Conservation (phyloP, 108 stramenopile species). For the Fragilariopsis cylindrus region DNA sequence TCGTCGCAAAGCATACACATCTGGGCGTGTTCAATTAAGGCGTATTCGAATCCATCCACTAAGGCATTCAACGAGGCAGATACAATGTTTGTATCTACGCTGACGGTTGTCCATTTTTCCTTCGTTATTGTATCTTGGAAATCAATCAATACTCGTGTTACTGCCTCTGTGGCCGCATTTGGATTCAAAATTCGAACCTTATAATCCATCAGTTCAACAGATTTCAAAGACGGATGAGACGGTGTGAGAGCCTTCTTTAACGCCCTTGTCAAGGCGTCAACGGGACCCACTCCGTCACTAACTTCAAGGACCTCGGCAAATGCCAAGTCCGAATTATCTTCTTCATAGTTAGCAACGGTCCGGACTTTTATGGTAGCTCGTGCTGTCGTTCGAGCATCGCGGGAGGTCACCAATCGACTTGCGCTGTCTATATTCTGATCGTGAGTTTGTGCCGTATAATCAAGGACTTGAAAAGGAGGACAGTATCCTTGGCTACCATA, state of each 20-base stretch:
- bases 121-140: conserved; percentile 44
- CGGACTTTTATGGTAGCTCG: conserved; percentile 91
- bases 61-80: conserved; percentile 90
- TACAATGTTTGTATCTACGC: conserved; percentile 92
- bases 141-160: conserved; percentile 92
- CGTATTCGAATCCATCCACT: conserved; percentile 94
- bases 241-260: conserved; percentile 80
- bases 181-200: conserved; percentile 95
- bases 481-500: conserved; percentile 86
- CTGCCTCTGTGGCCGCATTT: conserved; percentile 81
- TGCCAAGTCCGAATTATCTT: conserved; percentile 33
- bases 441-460: conserved; percentile 85
- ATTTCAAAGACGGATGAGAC: conserved; percentile 66
- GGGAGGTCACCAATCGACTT: conserved; percentile 59
- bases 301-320: conserved; percentile 77
- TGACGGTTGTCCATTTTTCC: conserved; percentile 89
- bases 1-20: conserved; percentile 46
- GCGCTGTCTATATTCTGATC: conserved; percentile 83
- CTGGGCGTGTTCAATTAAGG: conserved; percentile 68
- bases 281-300: conserved; percentile 91
- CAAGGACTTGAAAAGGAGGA: conserved; percentile 85
- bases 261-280: conserved; percentile 87
- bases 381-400: conserved; percentile 43
- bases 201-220: conserved; percentile 88
- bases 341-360: conserved; percentile 22